Base-by-base conservation (phyloP, 352 stramenopile genomes). In the Pythium diclinum region DNA sequence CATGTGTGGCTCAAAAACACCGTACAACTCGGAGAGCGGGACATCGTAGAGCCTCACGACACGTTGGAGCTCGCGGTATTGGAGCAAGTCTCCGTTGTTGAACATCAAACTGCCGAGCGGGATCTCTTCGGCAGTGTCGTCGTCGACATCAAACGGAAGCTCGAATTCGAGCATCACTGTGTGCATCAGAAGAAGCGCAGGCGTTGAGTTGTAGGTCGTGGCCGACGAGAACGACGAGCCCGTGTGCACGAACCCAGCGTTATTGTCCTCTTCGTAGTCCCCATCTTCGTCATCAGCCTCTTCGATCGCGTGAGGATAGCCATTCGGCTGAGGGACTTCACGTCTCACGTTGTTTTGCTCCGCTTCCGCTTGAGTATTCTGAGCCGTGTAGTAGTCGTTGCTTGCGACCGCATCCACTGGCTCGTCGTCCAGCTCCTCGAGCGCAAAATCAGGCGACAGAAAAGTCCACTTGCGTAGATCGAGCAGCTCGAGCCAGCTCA, bases 401-500 rank as follows among this genome's bases (percentile, higher is more conserved):
- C 83, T 91, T 32, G 84, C 84, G 10, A 92, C 76, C 1, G 78
- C 76, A 38, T 95, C 84, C 10, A 92, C 79, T 7, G 84, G 84
- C n/a, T 84, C 66, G 1, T 76, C 73, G 40, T 95, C 85, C 11
- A 95, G 70, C 0, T 70, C 55, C 10, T 92, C 82, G 13, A 92
- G 65, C 13, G 78, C 71, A 32, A 96, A 94, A 2, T 72, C 63
- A 9, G 82, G 72, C 11, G 81, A 92, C 30, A 94, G 76, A 66
- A 91, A 94, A 14, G 78, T 65, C 88, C 85, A 96, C 56, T 96
- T 96, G 19, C 80, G 76, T 49, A 96, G 63, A 70, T 96, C 88
- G 6, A 96, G 74, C 34, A 96, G 58, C 65, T 96, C 88, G 8
- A 96, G 61, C 85, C 86, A 96, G 52, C 85, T 94, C 78, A 94